Evolutionary conservation across 192 early-diverging fungal genomes (phyloP).

Genomic region (Neocallimastix lanati): DNA sequence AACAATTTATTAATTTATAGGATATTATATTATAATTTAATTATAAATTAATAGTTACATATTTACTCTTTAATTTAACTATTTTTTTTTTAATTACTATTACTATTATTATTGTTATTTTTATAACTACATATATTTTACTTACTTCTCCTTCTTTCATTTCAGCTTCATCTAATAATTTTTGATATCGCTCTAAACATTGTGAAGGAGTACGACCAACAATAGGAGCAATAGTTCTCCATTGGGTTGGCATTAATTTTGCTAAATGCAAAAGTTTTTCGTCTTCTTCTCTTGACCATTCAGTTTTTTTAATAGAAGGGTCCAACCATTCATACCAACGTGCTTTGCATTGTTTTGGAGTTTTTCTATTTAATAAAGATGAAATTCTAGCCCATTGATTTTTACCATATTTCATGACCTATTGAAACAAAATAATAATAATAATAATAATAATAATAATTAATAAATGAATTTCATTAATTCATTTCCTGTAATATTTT

Average conservation of each 20-base stretch:
- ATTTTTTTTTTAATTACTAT: too few species aligned
- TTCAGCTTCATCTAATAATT: conserved; percentile 90
- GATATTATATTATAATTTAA: too few species aligned
- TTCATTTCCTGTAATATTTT: too few species aligned
- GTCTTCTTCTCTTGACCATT: conserved; percentile 97
- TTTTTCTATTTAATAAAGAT: conserved; percentile 81
- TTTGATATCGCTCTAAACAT: conserved; percentile 90
- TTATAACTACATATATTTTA: too few species aligned
- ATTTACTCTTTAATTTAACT: too few species aligned
- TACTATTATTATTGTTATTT: too few species aligned
- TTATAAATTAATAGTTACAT: too few species aligned
- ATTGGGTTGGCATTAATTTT: conserved; percentile 98
- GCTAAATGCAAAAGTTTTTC: conserved; percentile 92
- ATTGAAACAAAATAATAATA: too few species aligned
- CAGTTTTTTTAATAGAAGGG: conserved; percentile 96
- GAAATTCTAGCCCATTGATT: conserved; percentile 98
- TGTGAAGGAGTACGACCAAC: conserved; percentile 91
- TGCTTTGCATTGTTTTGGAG: conserved; percentile 97
- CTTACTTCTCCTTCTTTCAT: conserved; percentile 40
- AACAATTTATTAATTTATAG: too few species aligned
- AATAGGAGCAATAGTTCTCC: conserved; percentile 96
- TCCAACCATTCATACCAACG: conserved; percentile 99
- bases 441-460: too few species aligned
- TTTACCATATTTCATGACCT: conserved; percentile 50
- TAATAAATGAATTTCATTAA: too few species aligned